A percentile compares a stretch with the other conserved stretches of the same genome.
Conservation (phyloP, 371 early-diverging fungal genomes). For the Fennellomyces sp. region DNA sequence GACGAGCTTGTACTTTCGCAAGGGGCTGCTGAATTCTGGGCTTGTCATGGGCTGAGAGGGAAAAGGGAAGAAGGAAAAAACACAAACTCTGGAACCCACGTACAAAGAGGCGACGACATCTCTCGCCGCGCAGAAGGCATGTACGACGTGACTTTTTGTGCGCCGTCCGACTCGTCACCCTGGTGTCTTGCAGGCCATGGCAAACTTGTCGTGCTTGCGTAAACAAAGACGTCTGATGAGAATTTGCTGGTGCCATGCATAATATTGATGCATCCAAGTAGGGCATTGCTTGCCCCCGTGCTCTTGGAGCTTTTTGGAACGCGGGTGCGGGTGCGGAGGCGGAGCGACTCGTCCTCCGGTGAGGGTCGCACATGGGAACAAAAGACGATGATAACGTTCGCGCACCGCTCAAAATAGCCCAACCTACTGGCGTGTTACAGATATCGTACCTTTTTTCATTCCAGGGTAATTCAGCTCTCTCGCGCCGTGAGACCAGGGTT, state of each 20-base stretch:
- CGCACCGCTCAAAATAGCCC: too few species aligned
- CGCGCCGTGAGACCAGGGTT: too few species aligned
- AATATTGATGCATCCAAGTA: not conserved
- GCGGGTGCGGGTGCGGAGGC: too few species aligned
- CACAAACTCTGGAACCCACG: not conserved
- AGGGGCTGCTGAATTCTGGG: slow-evolving; percentile 62
- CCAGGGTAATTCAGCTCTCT: too few species aligned
- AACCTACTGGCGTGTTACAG: too few species aligned
- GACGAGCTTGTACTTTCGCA: slow-evolving; percentile 90
- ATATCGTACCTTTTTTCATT: too few species aligned
- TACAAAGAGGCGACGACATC: not conserved
- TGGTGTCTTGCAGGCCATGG: too few species aligned
- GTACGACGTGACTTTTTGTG: slow-evolving; percentile 4
- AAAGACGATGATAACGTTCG: too few species aligned
- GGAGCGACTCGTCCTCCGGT: too few species aligned
- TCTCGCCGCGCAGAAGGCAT: not conserved
- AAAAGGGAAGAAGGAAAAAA: slow-evolving; percentile 18
- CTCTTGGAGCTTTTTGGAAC: too few species aligned
- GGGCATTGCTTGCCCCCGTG: not conserved
- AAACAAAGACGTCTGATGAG: not conserved
- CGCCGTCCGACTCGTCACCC: not conserved
- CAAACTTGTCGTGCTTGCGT: too few species aligned
- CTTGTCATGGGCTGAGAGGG: slow-evolving; percentile 23
- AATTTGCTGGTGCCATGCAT: not conserved
- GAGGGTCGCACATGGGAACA: too few species aligned